Conservation (phyloP, 495 filamentous ascomycete genomes). For the Penicillium manginii region DNA sequence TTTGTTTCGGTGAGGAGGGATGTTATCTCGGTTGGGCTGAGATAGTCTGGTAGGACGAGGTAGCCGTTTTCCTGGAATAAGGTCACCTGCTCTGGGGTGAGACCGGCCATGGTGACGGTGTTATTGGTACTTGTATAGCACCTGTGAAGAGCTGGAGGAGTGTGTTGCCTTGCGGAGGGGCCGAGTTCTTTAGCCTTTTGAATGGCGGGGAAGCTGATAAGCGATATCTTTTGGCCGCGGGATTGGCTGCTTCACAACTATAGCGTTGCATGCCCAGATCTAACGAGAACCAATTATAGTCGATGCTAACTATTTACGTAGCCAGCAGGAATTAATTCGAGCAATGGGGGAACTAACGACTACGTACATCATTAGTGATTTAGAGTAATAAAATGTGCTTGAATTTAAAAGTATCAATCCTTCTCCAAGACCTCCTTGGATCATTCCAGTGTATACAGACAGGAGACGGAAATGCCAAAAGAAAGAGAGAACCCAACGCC, state of each 20-base stretch:
- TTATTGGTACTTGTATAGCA: background rate
- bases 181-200: background rate
- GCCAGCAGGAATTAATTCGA: too few species aligned
- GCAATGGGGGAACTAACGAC: too few species aligned
- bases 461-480: constrained; percentile 3
- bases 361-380: too few species aligned
- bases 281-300: too few species aligned
- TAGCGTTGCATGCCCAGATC: too few species aligned
- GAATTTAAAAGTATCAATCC: constrained; percentile 20
- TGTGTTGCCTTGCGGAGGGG: background rate
- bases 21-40: constrained; percentile 63
- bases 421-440: constrained; percentile 8
- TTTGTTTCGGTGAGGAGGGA: constrained; percentile 75
- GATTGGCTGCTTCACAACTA: background rate
- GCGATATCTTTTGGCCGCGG: constrained; percentile 4
- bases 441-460: constrained; percentile 19
- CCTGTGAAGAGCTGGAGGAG: background rate
- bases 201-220: constrained; percentile 18
- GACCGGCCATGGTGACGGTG: constrained; percentile 46
- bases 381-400: background rate
- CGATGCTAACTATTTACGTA: too few species aligned
- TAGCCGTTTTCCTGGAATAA: constrained; percentile 84
- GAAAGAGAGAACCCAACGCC: constrained; percentile 17
- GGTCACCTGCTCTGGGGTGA: constrained; percentile 71
- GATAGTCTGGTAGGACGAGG: constrained; percentile 81